Base-by-base conservation (phyloP, 169 alveolate species). In the Perkinsus marinus region DNA sequence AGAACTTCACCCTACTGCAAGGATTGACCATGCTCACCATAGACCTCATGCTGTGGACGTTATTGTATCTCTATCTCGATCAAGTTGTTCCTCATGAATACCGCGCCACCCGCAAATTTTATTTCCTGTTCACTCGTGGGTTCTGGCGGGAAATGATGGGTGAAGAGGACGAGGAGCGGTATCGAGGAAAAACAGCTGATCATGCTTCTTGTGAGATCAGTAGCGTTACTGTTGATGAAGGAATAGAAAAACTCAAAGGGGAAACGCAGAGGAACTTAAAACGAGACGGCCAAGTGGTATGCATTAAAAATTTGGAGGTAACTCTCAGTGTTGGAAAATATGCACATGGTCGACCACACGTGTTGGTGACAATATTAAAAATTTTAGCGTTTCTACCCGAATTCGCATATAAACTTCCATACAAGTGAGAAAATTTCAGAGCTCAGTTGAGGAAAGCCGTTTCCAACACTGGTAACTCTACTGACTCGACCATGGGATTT, bases 111-210 rank as follows among this genome's bases (percentile, higher is more conserved):
- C 68, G 57, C 19, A 90, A 90, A 69, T 57, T 57, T 13, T 90
- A 47, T 38, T 90, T 90, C 34, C 91, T 90, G 39, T 90, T 39
- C 39, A 90, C 91, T 38, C 7, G 39, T 5, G 5, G 68, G n/a
- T 57, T 39, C 91, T 90, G 91, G 91, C 43, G 47, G 91, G 91
- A 39, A 9, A 39, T 89, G 91, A 37, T 30, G 7, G 91, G 68
- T n/a, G 17, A 41, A 17, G 46, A 41, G 37, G 91, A 26, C n/a
- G 47, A 13, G 16, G 91, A 89, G 16, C 36, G 36, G 91, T 3
- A 13, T 10, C 47, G 39, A 36, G 91, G 37, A 39, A 0, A 10
- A 19, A 7, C 68, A 17, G 39, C 91, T 16, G 91, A 26, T 10
- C n/a, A 16, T 10, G 39, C 17, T 0, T 10, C 91, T 39, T 30